Base-by-base conservation (phyloP, 768 basidiomycete species). In the Pleurotus cornucopiae region DNA sequence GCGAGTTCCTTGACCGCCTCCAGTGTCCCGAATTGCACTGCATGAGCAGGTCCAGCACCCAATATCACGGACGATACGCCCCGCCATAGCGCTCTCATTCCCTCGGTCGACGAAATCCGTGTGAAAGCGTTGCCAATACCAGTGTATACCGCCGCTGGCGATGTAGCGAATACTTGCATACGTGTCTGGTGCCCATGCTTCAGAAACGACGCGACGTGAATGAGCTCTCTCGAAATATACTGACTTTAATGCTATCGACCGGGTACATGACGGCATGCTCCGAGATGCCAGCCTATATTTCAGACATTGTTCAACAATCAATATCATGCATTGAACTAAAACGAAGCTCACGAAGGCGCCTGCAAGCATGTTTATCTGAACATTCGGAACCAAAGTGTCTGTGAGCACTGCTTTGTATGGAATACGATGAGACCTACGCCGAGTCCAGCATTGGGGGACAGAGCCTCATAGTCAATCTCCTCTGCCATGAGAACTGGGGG, bases 241-340 rank as follows among this genome's bases (percentile, higher is more conserved):
- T 58, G 57, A 91, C 97, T 81, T 99, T 99, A 69, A 99, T 98
- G 66, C 93, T 96, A 75, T 99, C 97, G 60, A 98, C 76, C 4
- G 97, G 97, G 69, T 91, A 99, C 89, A 99, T 98, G 68, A 97
- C 94, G 26, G 94, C 91, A 74, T 99, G 97, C 71, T 99, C 97
- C 54, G 95, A 94, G 63, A 99, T 98, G 58, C 97, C 97, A 64
- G 97, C 97, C 94, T 96, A 68, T 21, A 59, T 53, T 55, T 58
- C 26, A 54, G 53, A 44, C 44, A 49, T n/a, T 53, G 45, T 26
- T 16, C 56, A 37, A 25, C 16, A 40, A 20, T 14, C 30, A 34
- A 11, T 34, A 4, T 9, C 30, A 34, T 39, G 49, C 46, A 48
- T 38, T 9, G 49, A 60, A 47, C 40, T 6, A 12, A 48, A 61